Evolutionary conservation across 306 rosid genomes (phyloP).

Genomic region (Casuarina equisetifolia): DNA sequence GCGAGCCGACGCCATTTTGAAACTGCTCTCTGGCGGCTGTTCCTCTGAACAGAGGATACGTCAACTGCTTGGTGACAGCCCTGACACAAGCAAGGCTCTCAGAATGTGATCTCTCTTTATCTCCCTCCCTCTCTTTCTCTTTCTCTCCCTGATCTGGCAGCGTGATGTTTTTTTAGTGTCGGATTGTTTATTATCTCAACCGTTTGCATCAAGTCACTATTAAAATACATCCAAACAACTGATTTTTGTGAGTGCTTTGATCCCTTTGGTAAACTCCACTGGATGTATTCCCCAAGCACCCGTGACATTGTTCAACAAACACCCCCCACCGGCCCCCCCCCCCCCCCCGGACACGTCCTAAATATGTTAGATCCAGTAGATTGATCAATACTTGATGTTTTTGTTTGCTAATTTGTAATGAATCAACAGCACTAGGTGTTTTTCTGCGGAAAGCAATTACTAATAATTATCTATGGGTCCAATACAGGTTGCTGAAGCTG

Average conservation of each 20-base stretch:
- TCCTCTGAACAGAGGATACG: conserved; percentile 79
- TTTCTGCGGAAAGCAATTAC: background rate
- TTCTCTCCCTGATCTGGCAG: conserved; percentile 3
- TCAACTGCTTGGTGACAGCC: conserved; percentile 77
- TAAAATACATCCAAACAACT: conserved; percentile 12
- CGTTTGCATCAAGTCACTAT: conserved; percentile 3
- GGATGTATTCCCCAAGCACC: background rate
- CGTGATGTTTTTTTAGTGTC: conserved; percentile 2
- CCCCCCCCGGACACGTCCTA: background rate
- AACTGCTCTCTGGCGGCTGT: conserved; percentile 56
- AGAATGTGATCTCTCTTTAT: conserved; percentile 58
- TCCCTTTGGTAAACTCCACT: no score
- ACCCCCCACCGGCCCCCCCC: no score
- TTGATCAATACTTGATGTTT: background rate
- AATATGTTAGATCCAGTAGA: background rate
- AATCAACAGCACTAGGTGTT: background rate
- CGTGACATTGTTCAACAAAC: no score
- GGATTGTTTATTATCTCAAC: background rate
- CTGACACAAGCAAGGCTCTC: conserved; percentile 98
- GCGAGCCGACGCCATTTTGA: conserved; percentile 72
- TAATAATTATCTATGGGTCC: background rate
- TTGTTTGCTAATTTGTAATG: background rate
- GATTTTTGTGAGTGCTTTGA: background rate
- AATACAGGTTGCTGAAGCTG: conserved; percentile 50
- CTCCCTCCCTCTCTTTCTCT: conserved; percentile 8